Base-by-base conservation (phyloP, 2,329 filamentous ascomycete species). In the Phialocephala subalpina region DNA sequence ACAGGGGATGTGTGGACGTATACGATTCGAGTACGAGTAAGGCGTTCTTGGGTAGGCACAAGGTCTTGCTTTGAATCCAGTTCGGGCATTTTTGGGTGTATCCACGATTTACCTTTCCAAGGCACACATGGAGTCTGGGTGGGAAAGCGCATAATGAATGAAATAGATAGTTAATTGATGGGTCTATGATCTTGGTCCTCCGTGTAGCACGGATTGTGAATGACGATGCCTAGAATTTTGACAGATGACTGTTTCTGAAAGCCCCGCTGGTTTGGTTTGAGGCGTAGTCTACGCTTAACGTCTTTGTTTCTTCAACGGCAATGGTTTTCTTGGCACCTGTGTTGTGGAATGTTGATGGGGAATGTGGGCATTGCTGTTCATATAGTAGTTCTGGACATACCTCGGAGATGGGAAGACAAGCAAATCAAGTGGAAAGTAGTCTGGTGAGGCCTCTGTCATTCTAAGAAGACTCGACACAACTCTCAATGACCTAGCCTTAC, bases 1-100 rank as follows among this genome's bases (percentile, higher is more conserved):
- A n/a, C 29, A 40, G 45, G 22, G 45, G 38, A 58, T n/a, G 29
- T 22, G 27, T 42, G 42, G 58, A 55, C 40, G 57, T 49, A 16
- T 14, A 25, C n/a, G 49, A 25, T 27, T 14, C 52, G 45, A 20
- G 47, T 29, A 47, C 25, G 16, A 22, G 9, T 20, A 57, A 36
- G 67, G 67, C 67, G 67, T 69, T 67, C 27, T 65, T 66, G 67
- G 56, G 57, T 65, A 20, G 59, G 64, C 57, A 52, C 38, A 33
- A 59, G 49, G 61, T 29, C 18, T 56, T 57, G 52, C 53, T 49
- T 49, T 47, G 53, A 58, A 33, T 58, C 60, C 60, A 49, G 29
- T 57, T 57, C 55, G 33, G 55, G 55, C 55, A 57, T 57, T 57
- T 56, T 57, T 40, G 29, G 55, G 55, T 57, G 55, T 57, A 57